Conservation (phyloP, 116 monocot species). For the Dioscorea cayenensis region DNA sequence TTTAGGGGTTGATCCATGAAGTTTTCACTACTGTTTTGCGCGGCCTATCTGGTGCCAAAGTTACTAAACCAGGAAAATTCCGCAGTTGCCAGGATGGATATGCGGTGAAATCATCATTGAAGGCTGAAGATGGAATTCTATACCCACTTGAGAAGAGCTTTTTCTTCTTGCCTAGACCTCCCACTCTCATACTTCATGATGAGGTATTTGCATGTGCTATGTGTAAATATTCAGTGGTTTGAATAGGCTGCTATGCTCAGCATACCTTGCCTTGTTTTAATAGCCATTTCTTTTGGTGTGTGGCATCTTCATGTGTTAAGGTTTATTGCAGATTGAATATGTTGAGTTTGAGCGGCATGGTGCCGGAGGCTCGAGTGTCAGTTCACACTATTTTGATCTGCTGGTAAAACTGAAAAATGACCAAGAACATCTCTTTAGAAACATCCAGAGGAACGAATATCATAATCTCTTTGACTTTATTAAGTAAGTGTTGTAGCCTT, state of each 20-base stretch:
- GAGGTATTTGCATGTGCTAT: constrained; percentile 46
- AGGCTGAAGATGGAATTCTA: constrained; percentile 96
- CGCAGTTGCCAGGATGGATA: constrained; percentile 97
- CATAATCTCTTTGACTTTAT: constrained; percentile 94
- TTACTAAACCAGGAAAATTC: constrained; percentile 86
- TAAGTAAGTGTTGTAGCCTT: constrained; percentile 28
- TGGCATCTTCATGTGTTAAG: neutral
- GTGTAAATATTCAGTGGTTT: neutral
- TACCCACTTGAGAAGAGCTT: constrained; percentile 99
- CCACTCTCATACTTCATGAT: constrained; percentile 96
- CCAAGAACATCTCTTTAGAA: constrained; percentile 94
- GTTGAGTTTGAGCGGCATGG: constrained; percentile 98
- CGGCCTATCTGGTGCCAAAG: constrained; percentile 88
- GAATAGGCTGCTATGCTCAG: neutral
- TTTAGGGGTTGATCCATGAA: constrained; percentile 84
- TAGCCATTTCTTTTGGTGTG: neutral
- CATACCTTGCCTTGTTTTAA: neutral
- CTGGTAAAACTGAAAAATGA: constrained; percentile 93
- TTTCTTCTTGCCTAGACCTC: constrained; percentile 96
- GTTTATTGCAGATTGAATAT: constrained; percentile 70
- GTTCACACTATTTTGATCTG: constrained; percentile 99
- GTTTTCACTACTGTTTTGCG: constrained; percentile 81
- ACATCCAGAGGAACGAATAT: constrained; percentile 97
- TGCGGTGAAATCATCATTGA: constrained; percentile 97
- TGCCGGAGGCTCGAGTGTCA: constrained; percentile 90